Conservation (phyloP, 176 grass and related monocot species). For the Eleusine indica region DNA sequence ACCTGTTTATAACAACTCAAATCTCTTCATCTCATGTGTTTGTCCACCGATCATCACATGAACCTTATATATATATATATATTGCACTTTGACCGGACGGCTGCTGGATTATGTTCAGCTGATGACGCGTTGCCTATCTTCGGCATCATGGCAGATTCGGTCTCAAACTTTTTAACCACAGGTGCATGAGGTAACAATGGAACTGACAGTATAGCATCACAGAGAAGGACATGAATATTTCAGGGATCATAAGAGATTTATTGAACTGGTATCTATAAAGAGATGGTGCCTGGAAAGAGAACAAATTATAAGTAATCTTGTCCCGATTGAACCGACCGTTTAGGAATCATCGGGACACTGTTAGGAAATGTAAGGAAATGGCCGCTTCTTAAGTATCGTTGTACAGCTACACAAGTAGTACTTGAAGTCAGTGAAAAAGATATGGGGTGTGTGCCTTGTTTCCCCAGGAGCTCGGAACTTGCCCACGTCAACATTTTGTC, state of each 20-base stretch:
- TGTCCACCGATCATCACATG: neutral
- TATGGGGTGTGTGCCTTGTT: neutral
- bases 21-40: conserved; percentile 7
- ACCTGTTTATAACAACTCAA: neutral
- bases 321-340: neutral
- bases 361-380: neutral
- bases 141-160: neutral
- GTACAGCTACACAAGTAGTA: neutral
- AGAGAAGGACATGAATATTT: neutral
- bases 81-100: neutral
- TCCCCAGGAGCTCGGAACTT: neutral
- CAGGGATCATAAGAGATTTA: neutral
- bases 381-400: neutral
- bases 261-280: neutral
- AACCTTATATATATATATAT: neutral
- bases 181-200: neutral
- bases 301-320: neutral
- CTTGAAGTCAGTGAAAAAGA: neutral
- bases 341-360: neutral
- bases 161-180: neutral
- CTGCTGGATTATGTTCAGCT: neutral
- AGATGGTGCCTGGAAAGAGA: neutral
- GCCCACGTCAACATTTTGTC: neutral
- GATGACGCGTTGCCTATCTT: neutral
- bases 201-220: neutral